Evolutionary conservation across 225 moss, liverwort and hornwort genomes (phyloP).

Genomic region (Ulota crispa): DNA sequence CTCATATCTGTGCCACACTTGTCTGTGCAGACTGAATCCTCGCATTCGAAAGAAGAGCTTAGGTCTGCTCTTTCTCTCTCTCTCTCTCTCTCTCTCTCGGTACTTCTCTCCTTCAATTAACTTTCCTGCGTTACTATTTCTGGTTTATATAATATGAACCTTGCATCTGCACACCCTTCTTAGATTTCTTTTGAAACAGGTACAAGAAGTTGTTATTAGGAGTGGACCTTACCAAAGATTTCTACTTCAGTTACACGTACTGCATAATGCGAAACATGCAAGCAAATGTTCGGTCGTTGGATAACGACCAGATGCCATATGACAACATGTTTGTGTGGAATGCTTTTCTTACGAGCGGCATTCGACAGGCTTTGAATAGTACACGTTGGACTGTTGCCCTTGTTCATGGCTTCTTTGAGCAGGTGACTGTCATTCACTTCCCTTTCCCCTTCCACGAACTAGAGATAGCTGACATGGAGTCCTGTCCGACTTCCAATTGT

Average conservation of each 20-base stretch:
- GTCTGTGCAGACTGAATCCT: conserved; percentile 77
- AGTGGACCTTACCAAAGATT: conserved; percentile 95
- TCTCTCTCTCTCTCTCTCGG: too few species aligned
- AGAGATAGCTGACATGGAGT: background rate
- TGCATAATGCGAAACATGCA: conserved; percentile 91
- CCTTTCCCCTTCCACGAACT: background rate
- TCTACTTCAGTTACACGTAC: conserved; percentile 98
- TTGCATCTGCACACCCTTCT: background rate
- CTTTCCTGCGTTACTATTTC: background rate
- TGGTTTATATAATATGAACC: background rate
- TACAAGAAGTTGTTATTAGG: conserved; percentile 97
- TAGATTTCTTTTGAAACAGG: conserved; percentile 35
- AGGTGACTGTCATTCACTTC: conserved; percentile 39
- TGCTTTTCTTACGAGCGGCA: conserved; percentile 77
- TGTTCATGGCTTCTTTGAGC: conserved; percentile 95
- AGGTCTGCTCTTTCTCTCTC: conserved; percentile 45
- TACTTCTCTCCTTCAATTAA: background rate
- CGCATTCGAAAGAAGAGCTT: conserved; percentile 75
- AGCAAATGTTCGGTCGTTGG: conserved; percentile 60
- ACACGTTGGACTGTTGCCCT: conserved; percentile 91
- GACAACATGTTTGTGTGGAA: conserved; percentile 99
- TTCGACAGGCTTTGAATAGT: conserved; percentile 70
- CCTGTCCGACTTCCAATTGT: background rate
- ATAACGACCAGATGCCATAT: conserved; percentile 72
- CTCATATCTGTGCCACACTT: conserved; percentile 76